A percentile compares a stretch with the other conserved stretches of the same genome.
Evolutionary conservation across 1,284 basidiomycete species (phyloP).

Genomic region (Meripilus lineatus): DNA sequence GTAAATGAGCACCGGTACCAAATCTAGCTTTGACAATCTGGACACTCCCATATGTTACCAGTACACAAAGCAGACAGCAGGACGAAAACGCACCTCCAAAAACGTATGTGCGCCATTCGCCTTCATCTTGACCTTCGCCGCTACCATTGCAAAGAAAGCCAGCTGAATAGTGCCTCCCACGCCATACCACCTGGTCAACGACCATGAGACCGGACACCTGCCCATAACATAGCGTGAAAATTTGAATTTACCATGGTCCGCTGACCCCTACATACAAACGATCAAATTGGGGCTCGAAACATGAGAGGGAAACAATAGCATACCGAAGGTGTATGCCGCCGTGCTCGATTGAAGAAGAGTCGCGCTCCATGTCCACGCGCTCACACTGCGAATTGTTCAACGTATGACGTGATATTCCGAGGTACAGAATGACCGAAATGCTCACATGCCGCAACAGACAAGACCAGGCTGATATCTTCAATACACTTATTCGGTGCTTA

Average conservation of each 20-base stretch:
- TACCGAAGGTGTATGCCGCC: constrained; percentile 48
- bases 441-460: constrained; percentile 56
- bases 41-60: not conserved
- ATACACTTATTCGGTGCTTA: constrained; percentile 7
- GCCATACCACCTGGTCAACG: constrained; percentile 39
- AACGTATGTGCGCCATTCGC: constrained; percentile 57
- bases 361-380: constrained; percentile 55
- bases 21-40: constrained; percentile 69
- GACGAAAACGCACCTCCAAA: constrained; percentile 35
- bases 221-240: too few relatives aligned
- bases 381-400: constrained; percentile 47
- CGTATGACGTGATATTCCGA: too few relatives aligned
- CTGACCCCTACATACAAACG: constrained; percentile 31
- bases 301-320: constrained; percentile 9
- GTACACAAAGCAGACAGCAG: not conserved
- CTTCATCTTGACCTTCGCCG: constrained; percentile 70
- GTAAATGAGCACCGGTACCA: constrained; percentile 67
- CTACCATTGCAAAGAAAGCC: constrained; percentile 68
- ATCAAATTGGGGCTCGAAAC: constrained; percentile 5
- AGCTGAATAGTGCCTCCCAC: constrained; percentile 70
- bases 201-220: not conserved
- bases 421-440: constrained; percentile 3
- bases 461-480: constrained; percentile 58
- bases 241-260: constrained; percentile 38
- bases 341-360: constrained; percentile 56